These are phyloP conservation scores for Lyophyllum atratum DNA, from an alignment of 768 basidiomycete genomes.

Conservation along the genomic window DNA sequence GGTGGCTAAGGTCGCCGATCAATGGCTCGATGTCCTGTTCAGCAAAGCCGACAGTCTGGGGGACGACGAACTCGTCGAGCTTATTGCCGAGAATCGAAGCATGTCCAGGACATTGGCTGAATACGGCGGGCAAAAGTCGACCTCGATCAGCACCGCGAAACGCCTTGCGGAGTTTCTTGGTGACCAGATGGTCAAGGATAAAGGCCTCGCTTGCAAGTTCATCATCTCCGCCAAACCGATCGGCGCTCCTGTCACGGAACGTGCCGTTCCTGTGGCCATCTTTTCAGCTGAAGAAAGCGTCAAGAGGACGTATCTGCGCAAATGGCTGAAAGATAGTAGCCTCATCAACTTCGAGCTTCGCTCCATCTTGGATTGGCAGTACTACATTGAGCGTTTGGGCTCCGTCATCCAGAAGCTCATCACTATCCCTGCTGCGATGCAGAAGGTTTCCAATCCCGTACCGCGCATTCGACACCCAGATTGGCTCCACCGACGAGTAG, in stretches of 20 bases:
- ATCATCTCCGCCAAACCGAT: constrained; percentile 94
- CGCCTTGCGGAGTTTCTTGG: constrained; percentile 97
- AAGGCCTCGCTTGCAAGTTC: constrained; percentile 97
- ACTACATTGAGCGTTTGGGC: constrained; percentile 96
- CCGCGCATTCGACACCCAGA: constrained; percentile 96
- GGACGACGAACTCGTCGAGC: constrained; percentile 94
- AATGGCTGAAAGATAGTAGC: constrained; percentile 95
- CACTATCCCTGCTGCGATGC: constrained; percentile 98
- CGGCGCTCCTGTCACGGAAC: constrained; percentile 95
- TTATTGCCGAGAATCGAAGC: constrained; percentile 97
- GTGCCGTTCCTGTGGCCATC: constrained; percentile 95
- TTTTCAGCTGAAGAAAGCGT: constrained; percentile 94
- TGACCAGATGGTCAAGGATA: constrained; percentile 99
- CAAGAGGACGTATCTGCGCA: constrained; percentile 87
- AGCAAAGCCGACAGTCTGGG: constrained; percentile 80
- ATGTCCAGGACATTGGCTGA: constrained; percentile 98
- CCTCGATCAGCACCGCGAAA: constrained; percentile 94
- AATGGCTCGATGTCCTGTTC: constrained; percentile 96
- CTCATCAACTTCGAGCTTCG: constrained; percentile 88
- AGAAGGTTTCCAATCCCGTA: constrained; percentile 95
- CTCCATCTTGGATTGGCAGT: constrained; percentile 95
- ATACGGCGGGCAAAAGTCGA: constrained; percentile 96
- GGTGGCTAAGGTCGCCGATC: constrained; percentile 91
- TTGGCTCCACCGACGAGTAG: constrained; percentile 92
- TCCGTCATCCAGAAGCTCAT: constrained; percentile 99